Base-by-base conservation (phyloP, 2,329 filamentous ascomycete genomes). In the Beauveria bassiana region DNA sequence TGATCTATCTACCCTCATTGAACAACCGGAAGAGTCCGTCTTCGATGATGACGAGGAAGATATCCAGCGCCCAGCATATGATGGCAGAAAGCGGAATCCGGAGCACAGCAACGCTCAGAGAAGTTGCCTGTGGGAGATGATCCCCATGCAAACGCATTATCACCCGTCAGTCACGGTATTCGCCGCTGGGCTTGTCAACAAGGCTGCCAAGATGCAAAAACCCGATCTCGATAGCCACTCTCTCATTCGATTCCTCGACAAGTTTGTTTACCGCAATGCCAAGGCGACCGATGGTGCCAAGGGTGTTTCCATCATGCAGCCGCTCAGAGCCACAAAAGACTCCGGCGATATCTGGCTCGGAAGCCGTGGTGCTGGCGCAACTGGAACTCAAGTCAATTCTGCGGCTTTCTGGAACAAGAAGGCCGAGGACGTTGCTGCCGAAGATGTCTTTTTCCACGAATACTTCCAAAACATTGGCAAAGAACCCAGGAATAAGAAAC, bases 391-490 rank as follows among this genome's bases (percentile, higher is more conserved):
- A 6, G 81, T 99, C 73, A 99, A 99, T 75, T 88, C 88, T 1
- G 89, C 96, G 65, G 80, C 85, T 3, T 99, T 99, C 80, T 96
- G 92, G 91, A 88, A 87, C 69, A 91, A 91, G 83, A 93, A 91
- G 77, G 81, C 84, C n/a, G 87, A 91, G 65, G 87, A 98, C 59
- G 88, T 99, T 50, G 87, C 89, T 3, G 91, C 87, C 0, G 93
- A 99, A 66, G 95, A 99, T 71, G 90, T 92, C 45, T 99, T 99
- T 84, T 99, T 99, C 84, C 95, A 99, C 74, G 87, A 91, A 66
- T 99, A 99, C 83, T 99, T 99, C 76, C 87, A 85, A 63, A 84
- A 87, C 64, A 76, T 90, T 61, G 86, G 86, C 65, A 91, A 86
- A 74, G 77, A 81, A 56, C 72, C 73, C 61, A 83, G 88, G 71